Evolutionary conservation across 2,329 filamentous ascomycete genomes (phyloP).

Genomic region (Aspergillus candidus): DNA sequence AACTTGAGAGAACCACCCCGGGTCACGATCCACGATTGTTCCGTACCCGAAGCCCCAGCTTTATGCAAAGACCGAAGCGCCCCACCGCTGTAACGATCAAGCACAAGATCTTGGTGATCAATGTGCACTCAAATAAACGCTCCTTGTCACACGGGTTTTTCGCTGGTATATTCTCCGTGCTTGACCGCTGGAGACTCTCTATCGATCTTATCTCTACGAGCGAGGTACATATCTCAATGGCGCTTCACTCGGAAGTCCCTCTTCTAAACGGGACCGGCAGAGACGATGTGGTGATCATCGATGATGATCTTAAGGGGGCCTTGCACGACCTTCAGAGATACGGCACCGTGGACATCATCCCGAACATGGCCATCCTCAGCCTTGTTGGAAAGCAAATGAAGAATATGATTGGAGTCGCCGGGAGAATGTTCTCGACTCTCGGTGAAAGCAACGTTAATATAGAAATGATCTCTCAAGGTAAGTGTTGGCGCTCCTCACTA

Average conservation of each 20-base stretch:
- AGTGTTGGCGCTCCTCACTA: conserved; percentile 17
- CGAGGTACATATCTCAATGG: conserved; percentile 97
- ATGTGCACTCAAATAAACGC: conserved; percentile 95
- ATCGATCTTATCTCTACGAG: conserved; percentile 95
- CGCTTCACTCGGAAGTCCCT: conserved; percentile 71
- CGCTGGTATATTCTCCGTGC: conserved; percentile 83
- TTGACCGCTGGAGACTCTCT: conserved; percentile 78
- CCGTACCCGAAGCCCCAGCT: conserved; percentile 42
- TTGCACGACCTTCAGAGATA: conserved; percentile 69
- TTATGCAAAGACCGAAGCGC: conserved; percentile 58
- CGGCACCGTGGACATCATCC: conserved; percentile 83
- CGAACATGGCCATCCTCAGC: conserved; percentile 91
- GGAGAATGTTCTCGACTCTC: conserved; percentile 88
- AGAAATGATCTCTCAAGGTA: conserved; percentile 99
- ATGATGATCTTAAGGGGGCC: conserved; percentile 58
- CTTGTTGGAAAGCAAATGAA: conserved; percentile 94
- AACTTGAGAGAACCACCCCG: conserved; percentile 44
- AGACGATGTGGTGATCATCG: conserved; percentile 49
- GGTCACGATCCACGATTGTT: conserved; percentile 54
- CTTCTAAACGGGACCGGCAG: conserved; percentile 45
- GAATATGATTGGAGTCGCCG: conserved; percentile 91
- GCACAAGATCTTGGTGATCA: conserved; percentile 92
- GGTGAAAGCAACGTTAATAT: conserved; percentile 94
- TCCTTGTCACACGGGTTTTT: conserved; percentile 95
- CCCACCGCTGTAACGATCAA: conserved; percentile 95